Percentiles rank a stretch among this genome's conserved stretches.
phyloP scores from a whole-genome alignment of 163 green algal species.

The Dunaliella salina region DNA sequence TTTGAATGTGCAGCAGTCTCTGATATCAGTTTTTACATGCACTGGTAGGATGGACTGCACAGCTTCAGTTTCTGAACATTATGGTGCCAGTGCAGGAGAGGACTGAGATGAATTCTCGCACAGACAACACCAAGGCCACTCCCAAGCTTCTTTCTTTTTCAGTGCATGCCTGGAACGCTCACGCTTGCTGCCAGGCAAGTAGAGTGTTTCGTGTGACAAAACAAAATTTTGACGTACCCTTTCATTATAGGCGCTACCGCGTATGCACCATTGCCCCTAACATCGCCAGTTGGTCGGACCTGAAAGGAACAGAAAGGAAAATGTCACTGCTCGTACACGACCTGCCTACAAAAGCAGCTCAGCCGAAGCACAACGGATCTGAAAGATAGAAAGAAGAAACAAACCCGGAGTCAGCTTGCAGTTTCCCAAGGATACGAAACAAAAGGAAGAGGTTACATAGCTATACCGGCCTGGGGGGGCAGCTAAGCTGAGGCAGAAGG shows the following conservation, averaged over 20 bases:
- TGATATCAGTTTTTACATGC: background rate
- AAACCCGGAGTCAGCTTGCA: background rate
- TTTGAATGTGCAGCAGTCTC: background rate
- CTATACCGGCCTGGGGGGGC: too few relatives aligned
- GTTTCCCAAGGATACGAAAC: background rate
- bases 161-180: too few relatives aligned
- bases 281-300: background rate
- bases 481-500: too few relatives aligned
- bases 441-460: too few relatives aligned
- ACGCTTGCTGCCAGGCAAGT: background rate
- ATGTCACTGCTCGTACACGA: background rate
- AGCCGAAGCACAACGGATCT: background rate
- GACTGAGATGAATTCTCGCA: background rate
- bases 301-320: background rate
- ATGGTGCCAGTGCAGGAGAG: background rate
- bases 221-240: background rate
- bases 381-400: background rate
- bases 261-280: background rate
- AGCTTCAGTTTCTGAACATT: background rate
- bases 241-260: background rate
- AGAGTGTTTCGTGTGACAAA: background rate
- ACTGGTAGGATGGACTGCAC: background rate
- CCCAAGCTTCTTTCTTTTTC: too few relatives aligned
- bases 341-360: background rate
- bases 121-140: background rate